These are phyloP conservation scores for Colletotrichum australisinense DNA, from an alignment of 2,329 filamentous ascomycete genomes.

Conservation along the genomic window DNA sequence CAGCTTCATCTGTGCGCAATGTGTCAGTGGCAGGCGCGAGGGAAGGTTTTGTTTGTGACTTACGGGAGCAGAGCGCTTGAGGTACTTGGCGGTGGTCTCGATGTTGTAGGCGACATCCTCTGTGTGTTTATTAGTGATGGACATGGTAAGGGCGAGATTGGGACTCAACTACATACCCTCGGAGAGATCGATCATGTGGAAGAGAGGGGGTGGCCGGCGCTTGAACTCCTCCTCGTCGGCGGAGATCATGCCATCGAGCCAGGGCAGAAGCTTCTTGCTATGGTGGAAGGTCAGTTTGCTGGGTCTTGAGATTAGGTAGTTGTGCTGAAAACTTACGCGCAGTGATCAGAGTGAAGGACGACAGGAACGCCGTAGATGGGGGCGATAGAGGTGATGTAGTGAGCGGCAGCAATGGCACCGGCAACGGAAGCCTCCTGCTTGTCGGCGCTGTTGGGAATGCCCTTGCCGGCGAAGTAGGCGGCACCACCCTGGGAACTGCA, in stretches of 20 bases:
- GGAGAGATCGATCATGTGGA: slow-evolving; percentile 98
- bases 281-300: neutral
- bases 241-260: slow-evolving; percentile 95
- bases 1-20: slow-evolving; percentile 78
- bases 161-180: slow-evolving; percentile 63
- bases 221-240: slow-evolving; percentile 97
- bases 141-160: neutral
- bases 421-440: slow-evolving; percentile 91
- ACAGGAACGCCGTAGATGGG: slow-evolving; percentile 91
- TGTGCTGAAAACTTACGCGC: slow-evolving; percentile 61
- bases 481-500: slow-evolving; percentile 84
- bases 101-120: slow-evolving; percentile 90
- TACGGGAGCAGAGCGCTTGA: slow-evolving; percentile 86
- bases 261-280: slow-evolving; percentile 95
- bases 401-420: slow-evolving; percentile 87
- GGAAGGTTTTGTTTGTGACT: neutral
- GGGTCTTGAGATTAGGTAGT: neutral
- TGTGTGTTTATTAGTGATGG: slow-evolving; percentile 1
- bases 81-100: slow-evolving; percentile 89
- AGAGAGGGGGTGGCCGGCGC: slow-evolving; percentile 88
- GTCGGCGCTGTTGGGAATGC: slow-evolving; percentile 76
- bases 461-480: slow-evolving; percentile 93
- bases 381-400: slow-evolving; percentile 92
- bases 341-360: slow-evolving; percentile 97
- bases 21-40: neutral